Conservation (phyloP, 2,329 filamentous ascomycete genomes). For the Colletotrichum ledebouriae region DNA sequence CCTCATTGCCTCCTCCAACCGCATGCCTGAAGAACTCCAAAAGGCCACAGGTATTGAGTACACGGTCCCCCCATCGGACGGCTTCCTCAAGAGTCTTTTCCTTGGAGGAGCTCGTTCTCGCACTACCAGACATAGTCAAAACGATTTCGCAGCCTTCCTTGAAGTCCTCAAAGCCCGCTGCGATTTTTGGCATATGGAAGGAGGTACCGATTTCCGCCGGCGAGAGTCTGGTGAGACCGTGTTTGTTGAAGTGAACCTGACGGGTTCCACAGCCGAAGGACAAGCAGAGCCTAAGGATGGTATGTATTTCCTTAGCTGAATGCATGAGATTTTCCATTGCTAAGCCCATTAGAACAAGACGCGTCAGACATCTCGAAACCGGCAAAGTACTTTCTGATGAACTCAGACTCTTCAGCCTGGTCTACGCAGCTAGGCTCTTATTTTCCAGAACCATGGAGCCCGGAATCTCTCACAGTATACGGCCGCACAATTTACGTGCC, state of each 20-base stretch:
- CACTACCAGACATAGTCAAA: slow-evolving; percentile 69
- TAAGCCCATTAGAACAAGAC: background rate
- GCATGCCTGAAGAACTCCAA: slow-evolving; percentile 85
- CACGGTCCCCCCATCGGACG: slow-evolving; percentile 66
- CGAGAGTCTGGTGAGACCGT: slow-evolving; percentile 59
- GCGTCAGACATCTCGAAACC: slow-evolving; percentile 28
- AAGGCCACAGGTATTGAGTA: slow-evolving; percentile 82
- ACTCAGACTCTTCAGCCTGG: slow-evolving; percentile 30
- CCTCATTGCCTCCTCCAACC: slow-evolving; percentile 83
- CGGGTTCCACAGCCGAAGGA: background rate
- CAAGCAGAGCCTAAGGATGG: slow-evolving; percentile 7
- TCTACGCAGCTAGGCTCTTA: slow-evolving; percentile 15
- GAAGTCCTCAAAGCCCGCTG: slow-evolving; percentile 83
- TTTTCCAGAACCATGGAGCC: slow-evolving; percentile 54
- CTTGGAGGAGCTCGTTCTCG: slow-evolving; percentile 46
- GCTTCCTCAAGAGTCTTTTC: slow-evolving; percentile 62
- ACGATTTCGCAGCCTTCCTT: slow-evolving; percentile 82
- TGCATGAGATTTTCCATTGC: background rate
- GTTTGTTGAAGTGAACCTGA: background rate
- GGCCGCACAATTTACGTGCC: slow-evolving; percentile 74
- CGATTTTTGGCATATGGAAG: slow-evolving; percentile 88
- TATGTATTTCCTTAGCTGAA: slow-evolving; percentile 1
- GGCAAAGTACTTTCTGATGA: slow-evolving; percentile 33
- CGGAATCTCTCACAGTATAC: slow-evolving; percentile 67
- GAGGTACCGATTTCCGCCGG: slow-evolving; percentile 78